Conservation (phyloP, 2,329 filamentous ascomycete species). For the Teratosphaeria pseudoeucalypti region DNA sequence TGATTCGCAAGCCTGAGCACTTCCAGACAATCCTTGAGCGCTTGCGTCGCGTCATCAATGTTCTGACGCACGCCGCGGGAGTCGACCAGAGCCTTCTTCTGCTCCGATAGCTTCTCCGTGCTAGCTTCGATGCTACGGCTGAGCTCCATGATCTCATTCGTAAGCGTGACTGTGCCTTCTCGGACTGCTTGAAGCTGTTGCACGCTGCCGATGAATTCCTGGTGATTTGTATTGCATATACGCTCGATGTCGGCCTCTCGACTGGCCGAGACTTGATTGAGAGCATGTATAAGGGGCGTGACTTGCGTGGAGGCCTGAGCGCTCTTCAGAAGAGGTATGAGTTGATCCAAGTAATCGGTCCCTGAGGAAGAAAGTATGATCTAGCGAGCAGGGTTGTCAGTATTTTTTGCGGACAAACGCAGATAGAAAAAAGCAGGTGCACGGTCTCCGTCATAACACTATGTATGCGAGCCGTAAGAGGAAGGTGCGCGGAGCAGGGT, state of each 20-base stretch:
- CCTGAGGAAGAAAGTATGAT: slow-evolving; percentile 89
- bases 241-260: slow-evolving; percentile 86
- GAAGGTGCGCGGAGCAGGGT: neutral
- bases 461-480: neutral
- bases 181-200: slow-evolving; percentile 87
- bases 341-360: slow-evolving; percentile 85
- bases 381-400: slow-evolving; percentile 36
- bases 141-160: slow-evolving; percentile 79
- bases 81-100: slow-evolving; percentile 90
- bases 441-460: neutral
- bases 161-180: slow-evolving; percentile 79
- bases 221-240: slow-evolving; percentile 90
- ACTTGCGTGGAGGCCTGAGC: slow-evolving; percentile 59
- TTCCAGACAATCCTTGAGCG: slow-evolving; percentile 80
- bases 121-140: slow-evolving; percentile 93
- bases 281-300: slow-evolving; percentile 62
- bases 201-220: slow-evolving; percentile 89
- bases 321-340: slow-evolving; percentile 91
- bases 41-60: slow-evolving; percentile 83
- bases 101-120: slow-evolving; percentile 84
- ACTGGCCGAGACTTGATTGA: slow-evolving; percentile 72
- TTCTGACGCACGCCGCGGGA: slow-evolving; percentile 88
- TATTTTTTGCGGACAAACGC: neutral
- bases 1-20: slow-evolving; percentile 89
- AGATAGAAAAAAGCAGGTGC: no score